Conservation (phyloP, 768 basidiomycete species). For the Boletus tomentosulus region DNA sequence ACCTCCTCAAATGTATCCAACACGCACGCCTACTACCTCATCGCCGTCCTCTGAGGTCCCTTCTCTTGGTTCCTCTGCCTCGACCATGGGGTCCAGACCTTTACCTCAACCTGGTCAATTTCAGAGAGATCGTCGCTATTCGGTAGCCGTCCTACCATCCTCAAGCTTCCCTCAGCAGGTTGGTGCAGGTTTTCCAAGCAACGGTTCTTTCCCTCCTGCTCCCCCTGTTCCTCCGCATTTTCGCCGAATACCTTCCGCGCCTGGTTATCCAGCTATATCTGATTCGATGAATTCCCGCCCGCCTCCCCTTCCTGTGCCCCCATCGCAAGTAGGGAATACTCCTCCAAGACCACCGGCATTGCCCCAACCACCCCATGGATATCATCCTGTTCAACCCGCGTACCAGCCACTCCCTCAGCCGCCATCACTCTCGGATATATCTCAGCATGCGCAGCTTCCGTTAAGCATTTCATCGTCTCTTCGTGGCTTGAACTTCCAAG, state of each 20-base stretch:
- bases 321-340: slow-evolving; percentile 21
- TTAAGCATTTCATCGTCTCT: slow-evolving; percentile 21
- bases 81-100: slow-evolving; percentile 26
- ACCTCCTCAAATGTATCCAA: slow-evolving; percentile 24
- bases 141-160: slow-evolving; percentile 26
- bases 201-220: slow-evolving; percentile 15
- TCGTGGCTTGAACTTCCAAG: slow-evolving; percentile 34
- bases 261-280: slow-evolving; percentile 22
- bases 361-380: slow-evolving; percentile 46
- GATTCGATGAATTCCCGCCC: slow-evolving; percentile 16
- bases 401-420: slow-evolving; percentile 34
- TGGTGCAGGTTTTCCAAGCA: slow-evolving; percentile 13
- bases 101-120: slow-evolving; percentile 30
- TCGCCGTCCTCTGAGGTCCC: slow-evolving; percentile 25
- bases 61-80: slow-evolving; percentile 2
- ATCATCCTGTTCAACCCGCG: slow-evolving; percentile 40
- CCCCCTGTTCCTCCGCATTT: slow-evolving; percentile 33
- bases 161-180: slow-evolving; percentile 30
- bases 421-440: slow-evolving; percentile 29
- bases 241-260: slow-evolving; percentile 24
- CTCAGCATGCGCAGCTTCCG: slow-evolving; percentile 26
- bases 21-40: slow-evolving; percentile 15
- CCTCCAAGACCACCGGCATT: slow-evolving; percentile 45
- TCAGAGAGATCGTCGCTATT: slow-evolving; percentile 30
- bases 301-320: slow-evolving; percentile 27